Base-by-base conservation (phyloP, 202 grass and related monocot species). In the Brachypodium distachyon region DNA sequence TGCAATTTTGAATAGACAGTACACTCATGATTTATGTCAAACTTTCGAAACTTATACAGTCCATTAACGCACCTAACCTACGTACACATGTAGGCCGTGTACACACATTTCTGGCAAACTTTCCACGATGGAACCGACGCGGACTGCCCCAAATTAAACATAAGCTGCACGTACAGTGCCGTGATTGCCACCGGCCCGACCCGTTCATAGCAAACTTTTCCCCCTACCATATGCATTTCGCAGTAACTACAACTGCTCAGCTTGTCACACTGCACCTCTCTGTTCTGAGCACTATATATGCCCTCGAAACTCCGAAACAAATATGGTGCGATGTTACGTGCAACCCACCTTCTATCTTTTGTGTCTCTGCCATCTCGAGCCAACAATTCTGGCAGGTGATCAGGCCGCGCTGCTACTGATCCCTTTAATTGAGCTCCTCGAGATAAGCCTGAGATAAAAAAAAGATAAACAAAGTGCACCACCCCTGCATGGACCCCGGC, bases 361-460 rank as follows among this genome's bases (percentile, higher is more conserved):
- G 31, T 19, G 9, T 7, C 11, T 2, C 44, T 6, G 22, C 40
- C n/a, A 57, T n/a, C 39, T 26, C 49, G 49, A 47, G 50, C 36
- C 28, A n/a, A 7, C 38, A 58, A 49, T 12, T 23, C 36, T 17
- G n/a, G 44, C 47, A 50, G 47, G 47, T 50, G 2, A n/a, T 8
- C 61, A 3, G 4, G 33, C 33, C 3, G 33, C 6, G 36, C 42
- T 0, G 23, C 38, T 46, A 17, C 19, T 2, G 9, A 16, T 14
- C 57, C 3, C 67, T 80, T 62, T 66, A 70, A 36, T 71, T 75
- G 77, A 52, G 84, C 17, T 39, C 36, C 17, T 39, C 36, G 63
- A 38, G 84, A 87, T 82, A 82, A 87, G 73, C 66, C 49, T 2
- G 49, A 2, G 22, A 27, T 10, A 12, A 16, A 49, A 82, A 72